These are phyloP conservation scores for Zancudomyces culisetae DNA, from an alignment of 371 early-diverging fungal genomes.

Conservation along the genomic window DNA sequence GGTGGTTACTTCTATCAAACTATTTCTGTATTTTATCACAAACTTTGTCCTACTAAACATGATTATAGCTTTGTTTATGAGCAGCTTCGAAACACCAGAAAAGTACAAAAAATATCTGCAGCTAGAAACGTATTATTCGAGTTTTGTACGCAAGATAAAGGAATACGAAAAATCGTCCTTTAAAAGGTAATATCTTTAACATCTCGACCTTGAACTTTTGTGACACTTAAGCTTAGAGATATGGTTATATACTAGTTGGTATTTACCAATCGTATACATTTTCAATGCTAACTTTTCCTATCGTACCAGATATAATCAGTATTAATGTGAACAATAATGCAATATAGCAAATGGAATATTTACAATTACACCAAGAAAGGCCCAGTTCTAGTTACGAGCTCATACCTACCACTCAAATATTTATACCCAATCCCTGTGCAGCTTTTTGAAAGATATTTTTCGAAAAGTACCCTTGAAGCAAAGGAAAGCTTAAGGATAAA, in stretches of 20 bases:
- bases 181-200: too few relatives aligned
- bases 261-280: too few relatives aligned
- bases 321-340: too few relatives aligned
- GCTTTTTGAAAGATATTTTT: background rate
- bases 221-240: too few relatives aligned
- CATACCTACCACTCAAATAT: background rate
- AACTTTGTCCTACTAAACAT: constrained; percentile 32
- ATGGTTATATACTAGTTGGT: too few relatives aligned
- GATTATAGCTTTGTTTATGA: constrained; percentile 45
- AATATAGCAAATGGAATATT: background rate
- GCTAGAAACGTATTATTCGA: constrained; percentile 26
- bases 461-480: too few relatives aligned
- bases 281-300: too few relatives aligned
- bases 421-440: background rate
- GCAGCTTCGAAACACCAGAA: constrained; percentile 40
- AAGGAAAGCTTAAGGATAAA: too few relatives aligned
- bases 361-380: background rate
- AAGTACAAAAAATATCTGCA: constrained; percentile 36
- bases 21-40: constrained; percentile 2
- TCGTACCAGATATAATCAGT: too few relatives aligned
- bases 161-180: too few relatives aligned
- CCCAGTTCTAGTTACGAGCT: background rate
- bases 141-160: too few relatives aligned
- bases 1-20: constrained; percentile 1
- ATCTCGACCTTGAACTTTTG: too few relatives aligned